phyloP scores from a whole-genome alignment of 2,329 filamentous ascomycete genomes.

The Fusarium mundagurra region DNA sequence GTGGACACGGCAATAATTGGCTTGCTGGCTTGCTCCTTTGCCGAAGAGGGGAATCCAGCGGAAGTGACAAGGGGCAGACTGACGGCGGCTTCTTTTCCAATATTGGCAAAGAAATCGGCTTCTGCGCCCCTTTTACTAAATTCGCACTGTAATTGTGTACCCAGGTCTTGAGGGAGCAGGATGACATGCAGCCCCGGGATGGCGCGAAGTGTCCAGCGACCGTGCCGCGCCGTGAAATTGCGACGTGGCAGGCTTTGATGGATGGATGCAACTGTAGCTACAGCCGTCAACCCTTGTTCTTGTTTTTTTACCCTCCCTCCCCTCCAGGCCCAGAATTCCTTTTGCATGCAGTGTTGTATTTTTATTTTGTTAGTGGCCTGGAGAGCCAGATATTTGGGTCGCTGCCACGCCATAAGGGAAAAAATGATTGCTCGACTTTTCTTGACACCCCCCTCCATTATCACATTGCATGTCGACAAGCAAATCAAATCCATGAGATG shows the following conservation, averaged over 20 bases:
- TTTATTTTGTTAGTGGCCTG: background rate
- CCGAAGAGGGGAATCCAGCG: background rate
- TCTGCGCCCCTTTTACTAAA: background rate
- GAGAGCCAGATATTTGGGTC: slow-evolving; percentile 14
- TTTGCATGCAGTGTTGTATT: slow-evolving; percentile 4
- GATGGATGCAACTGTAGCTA: slow-evolving; percentile 25
- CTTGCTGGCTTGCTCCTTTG: background rate
- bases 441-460: background rate
- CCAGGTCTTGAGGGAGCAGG: slow-evolving; percentile 29
- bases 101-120: slow-evolving; percentile 22
- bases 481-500: slow-evolving; percentile 23
- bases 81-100: slow-evolving; percentile 27
- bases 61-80: slow-evolving; percentile 28
- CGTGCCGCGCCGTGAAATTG: slow-evolving; percentile 45
- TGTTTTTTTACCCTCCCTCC: background rate
- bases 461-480: background rate
- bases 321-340: background rate
- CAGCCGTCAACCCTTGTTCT: slow-evolving; percentile 16
- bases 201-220: slow-evolving; percentile 41
- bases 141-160: slow-evolving; percentile 35
- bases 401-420: background rate
- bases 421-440: slow-evolving; percentile 5
- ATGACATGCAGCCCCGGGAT: slow-evolving; percentile 46
- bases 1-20: background rate
- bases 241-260: slow-evolving; percentile 43